Evolutionary conservation across 495 filamentous ascomycete species (phyloP).

Genomic region (Thermothielavioides terrestris): DNA sequence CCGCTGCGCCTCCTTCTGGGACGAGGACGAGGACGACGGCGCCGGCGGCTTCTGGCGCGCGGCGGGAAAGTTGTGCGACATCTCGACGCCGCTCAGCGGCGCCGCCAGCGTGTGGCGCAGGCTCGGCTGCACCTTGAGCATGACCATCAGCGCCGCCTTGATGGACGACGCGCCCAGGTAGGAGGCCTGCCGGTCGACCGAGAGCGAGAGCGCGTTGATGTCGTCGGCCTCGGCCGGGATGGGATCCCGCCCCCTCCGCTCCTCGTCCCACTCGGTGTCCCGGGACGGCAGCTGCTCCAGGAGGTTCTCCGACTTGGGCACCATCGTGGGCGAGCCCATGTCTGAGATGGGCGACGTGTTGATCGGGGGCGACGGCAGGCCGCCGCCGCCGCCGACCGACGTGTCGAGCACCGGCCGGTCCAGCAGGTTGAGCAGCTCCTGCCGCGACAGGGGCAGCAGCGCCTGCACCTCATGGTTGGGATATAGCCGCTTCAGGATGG

Average conservation of each 20-base stretch:
- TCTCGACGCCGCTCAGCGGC: constrained; percentile 39
- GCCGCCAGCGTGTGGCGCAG: constrained; percentile 50
- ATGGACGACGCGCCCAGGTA: constrained; percentile 79
- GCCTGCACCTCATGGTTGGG: constrained; percentile 45
- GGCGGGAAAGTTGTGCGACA: constrained; percentile 40
- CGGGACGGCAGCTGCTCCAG: constrained; percentile 47
- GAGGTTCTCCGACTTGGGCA: constrained; percentile 38
- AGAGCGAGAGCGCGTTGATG: constrained; percentile 71
- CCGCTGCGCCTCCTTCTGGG: constrained; percentile 43
- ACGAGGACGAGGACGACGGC: constrained; percentile 17
- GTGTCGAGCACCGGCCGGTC: constrained; percentile 36
- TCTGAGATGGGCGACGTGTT: constrained; percentile 35
- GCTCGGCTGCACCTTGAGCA: constrained; percentile 64
- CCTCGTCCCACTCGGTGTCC: constrained; percentile 52
- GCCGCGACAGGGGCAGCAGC: constrained; percentile 42
- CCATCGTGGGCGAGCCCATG: constrained; percentile 36
- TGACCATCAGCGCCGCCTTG: constrained; percentile 71
- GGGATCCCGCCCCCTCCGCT: constrained; percentile 45
- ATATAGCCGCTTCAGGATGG: constrained; percentile 46
- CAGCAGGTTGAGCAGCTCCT: constrained; percentile 43
- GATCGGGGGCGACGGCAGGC: constrained; percentile 36
- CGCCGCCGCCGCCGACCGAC: constrained; percentile 31
- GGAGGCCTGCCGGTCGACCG: constrained; percentile 60
- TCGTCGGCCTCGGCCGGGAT: constrained; percentile 69
- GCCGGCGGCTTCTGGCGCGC: constrained; percentile 41